phyloP scores from a whole-genome alignment of 768 basidiomycete genomes.

The Galerina sulciceps region DNA sequence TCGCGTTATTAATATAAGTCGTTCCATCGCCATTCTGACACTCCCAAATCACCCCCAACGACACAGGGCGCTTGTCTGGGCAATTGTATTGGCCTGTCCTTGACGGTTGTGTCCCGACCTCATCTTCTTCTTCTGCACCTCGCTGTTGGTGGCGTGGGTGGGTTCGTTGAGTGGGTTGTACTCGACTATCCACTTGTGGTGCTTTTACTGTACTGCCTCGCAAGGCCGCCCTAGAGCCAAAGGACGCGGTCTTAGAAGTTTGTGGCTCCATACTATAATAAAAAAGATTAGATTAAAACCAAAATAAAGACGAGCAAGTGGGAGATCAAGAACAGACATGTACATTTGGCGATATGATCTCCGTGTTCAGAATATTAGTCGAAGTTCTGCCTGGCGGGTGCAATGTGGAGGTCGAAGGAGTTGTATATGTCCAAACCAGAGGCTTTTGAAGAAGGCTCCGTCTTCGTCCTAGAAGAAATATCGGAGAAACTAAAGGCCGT shows the following conservation, averaged over 20 bases:
- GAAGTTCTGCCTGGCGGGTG: slow-evolving; percentile 74
- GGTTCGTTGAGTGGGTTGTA: slow-evolving; percentile 89
- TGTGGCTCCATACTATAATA: slow-evolving; percentile 73
- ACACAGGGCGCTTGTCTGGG: neutral
- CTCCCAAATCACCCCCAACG: neutral
- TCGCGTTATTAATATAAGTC: slow-evolving; percentile 10
- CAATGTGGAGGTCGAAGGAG: slow-evolving; percentile 82
- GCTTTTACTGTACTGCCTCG: slow-evolving; percentile 73
- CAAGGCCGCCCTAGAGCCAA: slow-evolving; percentile 78
- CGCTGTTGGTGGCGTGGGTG: slow-evolving; percentile 71
- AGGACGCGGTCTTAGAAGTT: slow-evolving; percentile 85
- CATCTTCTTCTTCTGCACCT: too few relatives aligned
- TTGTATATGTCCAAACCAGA: slow-evolving; percentile 83
- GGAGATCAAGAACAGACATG: slow-evolving; percentile 12
- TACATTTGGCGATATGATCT: slow-evolving; percentile 66
- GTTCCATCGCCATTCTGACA: neutral
- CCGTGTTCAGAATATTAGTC: slow-evolving; percentile 85
- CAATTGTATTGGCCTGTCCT: slow-evolving; percentile 2
- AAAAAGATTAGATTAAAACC: neutral
- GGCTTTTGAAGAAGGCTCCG: slow-evolving; percentile 75
- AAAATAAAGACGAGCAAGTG: neutral
- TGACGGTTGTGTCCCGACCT: slow-evolving; percentile 25
- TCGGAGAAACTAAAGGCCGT: slow-evolving; percentile 75
- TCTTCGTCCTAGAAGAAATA: slow-evolving; percentile 83
- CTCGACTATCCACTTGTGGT: slow-evolving; percentile 83